phyloP scores from a whole-genome alignment of 441 rosid species.

The Theobroma grandiflorum region DNA sequence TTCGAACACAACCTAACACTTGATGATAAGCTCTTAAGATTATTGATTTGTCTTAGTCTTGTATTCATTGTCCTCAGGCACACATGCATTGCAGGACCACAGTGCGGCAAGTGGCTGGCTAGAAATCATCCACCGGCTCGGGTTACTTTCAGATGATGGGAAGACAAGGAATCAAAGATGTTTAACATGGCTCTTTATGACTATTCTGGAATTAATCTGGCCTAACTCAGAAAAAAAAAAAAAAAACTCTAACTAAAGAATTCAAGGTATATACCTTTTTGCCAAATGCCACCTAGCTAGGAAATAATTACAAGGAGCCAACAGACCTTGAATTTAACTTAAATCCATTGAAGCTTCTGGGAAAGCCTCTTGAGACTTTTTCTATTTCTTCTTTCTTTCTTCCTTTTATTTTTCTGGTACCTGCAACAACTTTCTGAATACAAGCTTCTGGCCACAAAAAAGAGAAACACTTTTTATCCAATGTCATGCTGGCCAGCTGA shows the following conservation, averaged over 20 bases:
- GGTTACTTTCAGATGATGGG: slow-evolving; percentile 7
- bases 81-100: slow-evolving; percentile 5
- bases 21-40: not conserved
- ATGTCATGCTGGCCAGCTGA: not conserved
- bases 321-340: not conserved
- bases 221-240: not conserved
- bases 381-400: too few relatives aligned
- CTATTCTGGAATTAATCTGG: not conserved
- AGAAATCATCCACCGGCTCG: not conserved
- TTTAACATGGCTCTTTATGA: not conserved
- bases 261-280: not conserved
- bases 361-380: not conserved
- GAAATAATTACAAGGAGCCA: not conserved
- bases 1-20: not conserved
- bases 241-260: not conserved
- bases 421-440: too few relatives aligned
- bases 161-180: not conserved
- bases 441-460: not conserved
- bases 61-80: not conserved
- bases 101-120: not conserved
- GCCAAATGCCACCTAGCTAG: not conserved
- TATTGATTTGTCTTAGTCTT: slow-evolving; percentile 12
- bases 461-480: not conserved
- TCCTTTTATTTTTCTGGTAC: too few relatives aligned
- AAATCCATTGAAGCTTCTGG: not conserved